Conservation (phyloP, 73 alveolate species). For the Paramecium bursaria region DNA sequence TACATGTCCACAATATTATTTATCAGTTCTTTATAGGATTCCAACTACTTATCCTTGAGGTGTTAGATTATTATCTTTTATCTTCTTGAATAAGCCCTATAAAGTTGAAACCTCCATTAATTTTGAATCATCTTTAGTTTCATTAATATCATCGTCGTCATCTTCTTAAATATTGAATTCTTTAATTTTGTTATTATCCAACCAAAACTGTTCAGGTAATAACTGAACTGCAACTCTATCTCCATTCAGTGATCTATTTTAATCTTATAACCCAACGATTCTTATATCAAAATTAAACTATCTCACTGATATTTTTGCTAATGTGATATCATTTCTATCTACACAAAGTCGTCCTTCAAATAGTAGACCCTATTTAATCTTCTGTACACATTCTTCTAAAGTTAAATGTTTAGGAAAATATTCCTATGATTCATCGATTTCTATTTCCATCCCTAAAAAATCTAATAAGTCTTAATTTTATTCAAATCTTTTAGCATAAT, state of each 20-base stretch:
- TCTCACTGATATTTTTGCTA: conserved; percentile 80
- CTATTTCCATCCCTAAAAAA: conserved; percentile 67
- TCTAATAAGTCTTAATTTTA: conserved; percentile 51
- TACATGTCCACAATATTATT: conserved; percentile 79
- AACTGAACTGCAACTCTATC: conserved; percentile 97
- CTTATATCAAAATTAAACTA: conserved; percentile 86
- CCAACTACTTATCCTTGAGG: conserved; percentile 87
- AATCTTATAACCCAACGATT: conserved; percentile 82
- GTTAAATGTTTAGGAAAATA: conserved; percentile 71
- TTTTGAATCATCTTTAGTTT: conserved; percentile 70
- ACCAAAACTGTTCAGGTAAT: conserved; percentile 88
- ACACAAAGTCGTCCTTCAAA: conserved; percentile 89
- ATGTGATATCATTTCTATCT: conserved; percentile 80
- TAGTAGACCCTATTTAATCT: conserved; percentile 86
- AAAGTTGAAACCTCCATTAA: conserved; percentile 53
- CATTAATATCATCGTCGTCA: conserved; percentile 76
- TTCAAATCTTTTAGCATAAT: conserved; percentile 45
- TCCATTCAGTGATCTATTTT: conserved; percentile 98
- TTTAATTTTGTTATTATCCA: conserved; percentile 57
- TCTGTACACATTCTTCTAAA: conserved; percentile 78
- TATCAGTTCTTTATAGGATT: conserved; percentile 77
- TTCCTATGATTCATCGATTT: conserved; percentile 20
- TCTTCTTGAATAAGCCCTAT: conserved; percentile 72
- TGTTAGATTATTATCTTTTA: conserved; percentile 71
- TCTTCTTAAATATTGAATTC: conserved; percentile 82